Conservation (phyloP, 768 basidiomycete species). For the Suillus spraguei region DNA sequence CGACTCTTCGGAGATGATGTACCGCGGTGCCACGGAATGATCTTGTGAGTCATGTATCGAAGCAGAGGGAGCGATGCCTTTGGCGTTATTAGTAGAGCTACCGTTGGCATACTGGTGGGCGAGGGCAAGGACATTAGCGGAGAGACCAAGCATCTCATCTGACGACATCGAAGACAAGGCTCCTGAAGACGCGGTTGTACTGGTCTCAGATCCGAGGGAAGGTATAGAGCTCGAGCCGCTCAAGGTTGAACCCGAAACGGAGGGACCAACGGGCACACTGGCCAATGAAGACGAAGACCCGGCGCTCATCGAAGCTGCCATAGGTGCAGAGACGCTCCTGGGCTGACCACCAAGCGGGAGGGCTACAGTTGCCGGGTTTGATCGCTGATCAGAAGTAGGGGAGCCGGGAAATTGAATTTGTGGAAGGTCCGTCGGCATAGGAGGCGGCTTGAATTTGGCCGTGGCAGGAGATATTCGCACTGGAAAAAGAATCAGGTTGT, state of each 20-base stretch:
- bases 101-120: slow-evolving; percentile 48
- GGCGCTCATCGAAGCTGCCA: slow-evolving; percentile 45
- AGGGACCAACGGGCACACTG: slow-evolving; percentile 40
- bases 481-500: slow-evolving; percentile 39
- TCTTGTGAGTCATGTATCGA: slow-evolving; percentile 49
- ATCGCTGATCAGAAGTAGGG: slow-evolving; percentile 32
- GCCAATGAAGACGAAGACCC: slow-evolving; percentile 29
- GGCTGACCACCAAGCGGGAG: slow-evolving; percentile 49
- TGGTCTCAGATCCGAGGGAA: slow-evolving; percentile 51
- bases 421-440: slow-evolving; percentile 45
- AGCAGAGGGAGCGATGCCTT: slow-evolving; percentile 30
- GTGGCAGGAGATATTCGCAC: slow-evolving; percentile 93
- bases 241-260: slow-evolving; percentile 50
- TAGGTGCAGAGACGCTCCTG: slow-evolving; percentile 73
- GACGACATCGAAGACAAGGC: slow-evolving; percentile 49
- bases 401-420: slow-evolving; percentile 46
- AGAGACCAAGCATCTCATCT: slow-evolving; percentile 55
- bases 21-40: slow-evolving; percentile 47
- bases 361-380: slow-evolving; percentile 47
- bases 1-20: slow-evolving; percentile 70
- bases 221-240: slow-evolving; percentile 53
- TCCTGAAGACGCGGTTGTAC: slow-evolving; percentile 51
- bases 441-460: slow-evolving; percentile 78
- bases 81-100: slow-evolving; percentile 33
- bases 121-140: slow-evolving; percentile 48